Evolutionary conservation across 2,329 filamentous ascomycete species (phyloP), one percentile per base, ranked within the genome.

Genomic region (Colletotrichum caudatum): DNA sequence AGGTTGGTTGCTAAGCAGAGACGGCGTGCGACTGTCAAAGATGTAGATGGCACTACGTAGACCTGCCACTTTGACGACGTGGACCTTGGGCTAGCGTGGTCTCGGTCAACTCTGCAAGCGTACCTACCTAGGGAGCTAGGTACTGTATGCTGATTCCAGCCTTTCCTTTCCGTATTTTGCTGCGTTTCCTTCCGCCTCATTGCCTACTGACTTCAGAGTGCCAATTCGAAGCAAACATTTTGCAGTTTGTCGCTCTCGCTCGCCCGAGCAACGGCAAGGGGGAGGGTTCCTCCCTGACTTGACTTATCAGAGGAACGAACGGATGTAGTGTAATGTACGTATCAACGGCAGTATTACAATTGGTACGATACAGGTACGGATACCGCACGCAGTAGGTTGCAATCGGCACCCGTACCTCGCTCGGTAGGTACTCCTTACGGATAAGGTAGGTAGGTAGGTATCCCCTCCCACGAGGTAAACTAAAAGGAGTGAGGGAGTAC

Each of bases 51-150:
- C 66, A 50, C 65, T 69, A 61, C 39, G 59, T 50, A 44, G 54
- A 46, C 54, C 33, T 72, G 59, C 69, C 69, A 72, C 69, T 60
- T 72, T 37, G 66, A 72, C 60, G 63, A 72, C 60, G 63, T 72
- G 65, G 65, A 50, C 54, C n/a, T 14, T 33, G 41, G 41, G 60
- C 64, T 72, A 72, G 69, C 37, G 44, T 69, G 69, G 69, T 72
- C 69, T 72, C 65, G 69, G 59, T 53, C 68, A 72, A 60, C 65
- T 72, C 69, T 62, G 65, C 65, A 72, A 69, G 69, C 69, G 69
- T 72, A 29, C 3, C 29, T 29, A 29, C 29, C 29, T 29, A 29
- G 29, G 29, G 29, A 29, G 29, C 29, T 29, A 29, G 29, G 29
- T 29, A 29, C 3, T 29, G 29, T 29, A 64, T 54, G 29, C 35